Base-by-base conservation (phyloP, 1,284 basidiomycete species). In the Neotropicomus parvogracilis region DNA sequence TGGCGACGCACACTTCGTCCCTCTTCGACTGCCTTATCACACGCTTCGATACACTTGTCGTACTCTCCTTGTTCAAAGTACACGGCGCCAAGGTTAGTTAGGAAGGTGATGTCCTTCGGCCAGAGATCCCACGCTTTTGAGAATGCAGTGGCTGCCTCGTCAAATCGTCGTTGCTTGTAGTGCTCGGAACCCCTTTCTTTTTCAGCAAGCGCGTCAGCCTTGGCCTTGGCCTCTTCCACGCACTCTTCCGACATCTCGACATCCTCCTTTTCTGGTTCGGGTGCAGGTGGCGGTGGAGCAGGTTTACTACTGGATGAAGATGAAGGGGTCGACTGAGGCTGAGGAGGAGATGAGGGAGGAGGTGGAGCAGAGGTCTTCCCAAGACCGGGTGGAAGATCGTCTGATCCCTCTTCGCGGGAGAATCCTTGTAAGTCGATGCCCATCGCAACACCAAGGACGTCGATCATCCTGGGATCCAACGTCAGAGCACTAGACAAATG, bases 21-120 rank as follows among this genome's bases (percentile, higher is more conserved):
- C 66, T 97, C 90, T 26, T 99, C 95, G 35, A 94, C 86, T 17
- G 97, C 97, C 71, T 93, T 92, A 63, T 97, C 85, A 65, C 93
- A 97, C 0, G 83, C 83, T 70, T 95, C 88, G 62, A 99, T 95
- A 54, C 84, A 84, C 66, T 91, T 86, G 70, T 93, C 86, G 62
- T 87, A 97, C 24, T 97, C 83, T 20, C 84, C 92, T 69, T 95
- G 78, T 72, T 99, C 97, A 60, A 94, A 95, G 71, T 95, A 90
- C 28, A 85, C 93, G 44, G 95, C 63, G 33, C 62, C 94, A 37
- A 94, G 70, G 69, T 97, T 97, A 43, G 91, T 92, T 51, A 99
- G 75, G 79, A 88, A 98, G 7, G 92, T 91, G 57, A 97, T 80
- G 68, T 99, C 94, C 70, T 97, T 91, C 40, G 91, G 90, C 80